Conservation (phyloP, 2,329 filamentous ascomycete genomes). For the Clonostachys rhizophaga region DNA sequence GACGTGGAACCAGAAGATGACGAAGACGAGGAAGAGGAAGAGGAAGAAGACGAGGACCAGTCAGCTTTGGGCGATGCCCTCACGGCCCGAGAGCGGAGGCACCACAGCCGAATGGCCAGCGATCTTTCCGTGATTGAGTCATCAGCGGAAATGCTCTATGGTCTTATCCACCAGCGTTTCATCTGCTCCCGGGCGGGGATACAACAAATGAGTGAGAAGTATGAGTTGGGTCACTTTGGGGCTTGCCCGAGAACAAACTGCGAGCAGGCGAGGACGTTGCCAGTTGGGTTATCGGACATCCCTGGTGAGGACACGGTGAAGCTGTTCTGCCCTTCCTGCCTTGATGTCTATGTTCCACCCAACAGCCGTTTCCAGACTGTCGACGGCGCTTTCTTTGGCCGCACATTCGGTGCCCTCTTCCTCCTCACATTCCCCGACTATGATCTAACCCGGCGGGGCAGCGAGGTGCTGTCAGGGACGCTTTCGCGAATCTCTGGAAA, state of each 20-base stretch:
- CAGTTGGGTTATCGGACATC: constrained; percentile 90
- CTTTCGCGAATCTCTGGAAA: constrained; percentile 28
- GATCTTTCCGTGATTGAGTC: constrained; percentile 95
- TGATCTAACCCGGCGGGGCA: constrained; percentile 72
- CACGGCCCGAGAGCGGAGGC: constrained; percentile 63
- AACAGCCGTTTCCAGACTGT: constrained; percentile 97
- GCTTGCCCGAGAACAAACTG: constrained; percentile 93
- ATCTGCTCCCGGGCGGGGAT: constrained; percentile 96
- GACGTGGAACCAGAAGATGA: constrained; percentile 96
- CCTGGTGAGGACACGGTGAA: constrained; percentile 97
- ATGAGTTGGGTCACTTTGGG: constrained; percentile 94
- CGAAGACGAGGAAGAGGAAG: constrained; percentile 80
- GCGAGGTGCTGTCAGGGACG: constrained; percentile 44
- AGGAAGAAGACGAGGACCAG: constrained; percentile 69
- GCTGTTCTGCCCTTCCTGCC: constrained; percentile 93
- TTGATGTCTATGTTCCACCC: constrained; percentile 95
- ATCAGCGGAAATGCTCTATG: constrained; percentile 96
- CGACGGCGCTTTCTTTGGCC: constrained; percentile 96
- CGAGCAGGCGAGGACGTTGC: constrained; percentile 83
- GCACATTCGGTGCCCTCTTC: constrained; percentile 94
- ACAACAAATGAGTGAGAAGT: constrained; percentile 99
- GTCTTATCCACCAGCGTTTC: constrained; percentile 96
- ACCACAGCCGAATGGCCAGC: constrained; percentile 79
- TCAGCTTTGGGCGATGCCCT: constrained; percentile 56
- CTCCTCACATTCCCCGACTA: constrained; percentile 98